phyloP scores from a whole-genome alignment of 2,329 filamentous ascomycete species.

The Pyrenochaeta sp. region DNA sequence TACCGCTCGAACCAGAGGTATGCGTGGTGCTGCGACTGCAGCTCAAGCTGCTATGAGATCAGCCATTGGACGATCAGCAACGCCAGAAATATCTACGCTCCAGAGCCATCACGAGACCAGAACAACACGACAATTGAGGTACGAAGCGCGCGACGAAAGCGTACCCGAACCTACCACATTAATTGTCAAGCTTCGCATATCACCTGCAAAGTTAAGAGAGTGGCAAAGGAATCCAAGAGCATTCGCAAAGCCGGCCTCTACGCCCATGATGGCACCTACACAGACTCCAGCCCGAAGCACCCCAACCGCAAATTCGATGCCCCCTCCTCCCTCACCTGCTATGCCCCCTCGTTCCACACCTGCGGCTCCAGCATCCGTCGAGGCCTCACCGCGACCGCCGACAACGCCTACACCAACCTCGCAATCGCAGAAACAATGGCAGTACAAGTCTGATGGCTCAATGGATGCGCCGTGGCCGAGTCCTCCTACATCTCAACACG shows the following conservation, averaged over 20 bases:
- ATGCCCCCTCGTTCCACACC: constrained; percentile 47
- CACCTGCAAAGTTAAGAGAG: constrained; percentile 74
- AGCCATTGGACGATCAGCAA: constrained; percentile 81
- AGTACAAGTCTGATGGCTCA: constrained; percentile 61
- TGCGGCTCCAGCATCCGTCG: constrained; percentile 28
- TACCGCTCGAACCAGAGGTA: constrained; percentile 84
- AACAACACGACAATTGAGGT: constrained; percentile 66
- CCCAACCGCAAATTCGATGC: constrained; percentile 64
- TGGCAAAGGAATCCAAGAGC: constrained; percentile 65
- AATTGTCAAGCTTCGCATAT: constrained; percentile 78
- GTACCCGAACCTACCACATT: constrained; percentile 69
- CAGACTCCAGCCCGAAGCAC: constrained; percentile 59
- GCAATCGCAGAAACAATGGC: constrained; percentile 42
- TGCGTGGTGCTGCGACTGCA: constrained; percentile 86
- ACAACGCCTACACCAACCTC: constrained; percentile 49
- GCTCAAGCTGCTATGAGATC: constrained; percentile 87
- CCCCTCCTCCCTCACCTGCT: constrained; percentile 59
- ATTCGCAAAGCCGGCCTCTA: constrained; percentile 52
- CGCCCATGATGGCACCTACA: constrained; percentile 56
- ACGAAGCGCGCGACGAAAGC: constrained; percentile 79
- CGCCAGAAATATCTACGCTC: constrained; percentile 75
- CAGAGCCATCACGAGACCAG: constrained; percentile 73
- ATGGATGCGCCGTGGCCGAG: constrained; percentile 70
- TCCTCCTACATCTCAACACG: constrained; percentile 66
- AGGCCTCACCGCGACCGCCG: constrained; percentile 40